Percentiles rank a stretch among this genome's conserved stretches.
Conservation (phyloP, 345 rosid genomes). For the Ailanthus altissimus region DNA sequence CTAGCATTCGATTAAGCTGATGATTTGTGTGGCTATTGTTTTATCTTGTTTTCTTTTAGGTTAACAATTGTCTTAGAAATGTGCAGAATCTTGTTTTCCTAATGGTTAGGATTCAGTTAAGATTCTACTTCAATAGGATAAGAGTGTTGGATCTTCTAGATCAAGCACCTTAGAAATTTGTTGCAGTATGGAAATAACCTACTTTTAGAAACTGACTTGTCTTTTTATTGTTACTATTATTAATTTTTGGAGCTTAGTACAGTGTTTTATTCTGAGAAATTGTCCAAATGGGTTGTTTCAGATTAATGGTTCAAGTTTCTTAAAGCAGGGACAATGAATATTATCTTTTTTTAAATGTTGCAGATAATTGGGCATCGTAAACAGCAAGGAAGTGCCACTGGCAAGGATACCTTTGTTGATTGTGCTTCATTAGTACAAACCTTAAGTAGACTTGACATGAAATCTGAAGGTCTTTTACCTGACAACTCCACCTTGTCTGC, state of each 20-base stretch:
- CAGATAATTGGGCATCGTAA: slow-evolving; percentile 39
- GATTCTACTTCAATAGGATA: not conserved
- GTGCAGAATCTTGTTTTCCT: not conserved
- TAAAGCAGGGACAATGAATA: not conserved
- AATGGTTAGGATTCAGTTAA: not conserved
- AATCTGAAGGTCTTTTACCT: slow-evolving; percentile 38
- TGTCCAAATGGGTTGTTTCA: not conserved
- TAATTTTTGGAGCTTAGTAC: too few species aligned
- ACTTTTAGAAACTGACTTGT: too few species aligned
- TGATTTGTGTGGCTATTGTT: too few species aligned
- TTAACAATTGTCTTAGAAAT: too few species aligned
- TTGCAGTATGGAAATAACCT: too few species aligned
- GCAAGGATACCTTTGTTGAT: slow-evolving; percentile 34
- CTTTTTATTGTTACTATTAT: too few species aligned
- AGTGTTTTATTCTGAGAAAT: not conserved
- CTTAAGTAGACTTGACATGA: slow-evolving; percentile 39
- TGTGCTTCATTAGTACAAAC: slow-evolving; percentile 40
- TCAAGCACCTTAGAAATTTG: too few species aligned
- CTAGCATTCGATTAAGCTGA: not conserved
- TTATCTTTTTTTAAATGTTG: not conserved
- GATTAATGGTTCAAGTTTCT: not conserved
- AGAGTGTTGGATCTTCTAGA: too few species aligned
- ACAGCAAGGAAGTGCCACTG: slow-evolving; percentile 21
- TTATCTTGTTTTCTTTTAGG: too few species aligned
- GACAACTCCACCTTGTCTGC: slow-evolving; percentile 42